Conservation (phyloP, 805 yeast species). For the Starmerella ratchasimensis region DNA sequence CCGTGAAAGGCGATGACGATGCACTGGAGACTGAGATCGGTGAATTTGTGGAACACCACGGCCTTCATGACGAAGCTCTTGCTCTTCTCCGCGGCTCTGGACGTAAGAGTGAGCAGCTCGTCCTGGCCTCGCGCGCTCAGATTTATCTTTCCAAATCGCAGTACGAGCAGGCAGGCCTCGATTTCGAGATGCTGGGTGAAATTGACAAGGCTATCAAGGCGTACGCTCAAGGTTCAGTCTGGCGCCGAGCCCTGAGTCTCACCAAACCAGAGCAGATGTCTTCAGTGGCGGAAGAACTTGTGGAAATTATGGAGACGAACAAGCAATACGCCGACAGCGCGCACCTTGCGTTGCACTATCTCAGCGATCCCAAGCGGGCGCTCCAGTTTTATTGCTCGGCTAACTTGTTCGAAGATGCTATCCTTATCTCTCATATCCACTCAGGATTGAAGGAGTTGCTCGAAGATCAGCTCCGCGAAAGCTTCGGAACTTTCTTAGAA, state of each 20-base stretch:
- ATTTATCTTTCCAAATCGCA: conserved; percentile 41
- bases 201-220: conserved; percentile 51
- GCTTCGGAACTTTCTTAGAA: conserved; percentile 78
- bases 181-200: conserved; percentile 55
- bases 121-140: conserved; percentile 50
- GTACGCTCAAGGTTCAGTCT: conserved; percentile 54
- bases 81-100: conserved; percentile 1
- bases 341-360: conserved; percentile 48
- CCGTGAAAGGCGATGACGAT: conserved; percentile 18
- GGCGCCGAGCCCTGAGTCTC: conserved; percentile 73
- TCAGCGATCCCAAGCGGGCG: conserved; percentile 49
- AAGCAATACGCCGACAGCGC: conserved; percentile 71
- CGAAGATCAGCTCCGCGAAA: conserved; percentile 69
- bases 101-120: conserved; percentile 17
- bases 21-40: conserved; percentile 39
- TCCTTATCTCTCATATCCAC: conserved; percentile 38
- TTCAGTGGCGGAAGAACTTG: conserved; percentile 46
- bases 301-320: conserved; percentile 41
- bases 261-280: conserved; percentile 29
- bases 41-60: conserved; percentile 55
- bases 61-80: conserved; percentile 56
- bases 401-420: conserved; percentile 61
- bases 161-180: conserved; percentile 63
- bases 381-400: conserved; percentile 59
- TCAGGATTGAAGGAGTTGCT: conserved; percentile 28